Base-by-base conservation (phyloP, 2,329 filamentous ascomycete species). In the Shiraia sp. region DNA sequence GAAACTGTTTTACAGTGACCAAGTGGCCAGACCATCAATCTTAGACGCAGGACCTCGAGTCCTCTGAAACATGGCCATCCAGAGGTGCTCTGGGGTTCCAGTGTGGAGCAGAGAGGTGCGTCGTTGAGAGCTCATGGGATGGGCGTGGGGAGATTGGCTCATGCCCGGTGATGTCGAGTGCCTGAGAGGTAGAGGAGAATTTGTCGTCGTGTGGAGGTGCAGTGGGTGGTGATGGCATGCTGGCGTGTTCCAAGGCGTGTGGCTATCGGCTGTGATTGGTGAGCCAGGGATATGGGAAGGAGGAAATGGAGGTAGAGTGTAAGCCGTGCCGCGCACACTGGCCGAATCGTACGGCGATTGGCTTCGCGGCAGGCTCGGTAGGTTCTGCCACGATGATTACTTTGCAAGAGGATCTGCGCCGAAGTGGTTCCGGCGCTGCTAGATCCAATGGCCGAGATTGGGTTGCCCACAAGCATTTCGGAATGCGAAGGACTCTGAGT, bases 41-140 rank as follows among this genome's bases (percentile, higher is more conserved):
- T 34, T 39, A 31, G 39, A 39, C 35, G 44, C 40, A 36, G 37
- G 51, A 50, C 16, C 41, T 49, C 27, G 47, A 42, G 45, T 51
- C 50, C 49, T 41, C 40, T 59, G 54, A 57, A 51, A 60, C 60
- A 53, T 60, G 50, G 32, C 59, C 59, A 61, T 59, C 40, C 45
- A 30, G 33, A 17, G 22, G 30, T n/a, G 35, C 36, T 28, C 37
- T 40, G 26, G 38, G 43, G 38, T 22, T 40, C 40, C 37, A 46
- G 47, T 51, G 47, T 47, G 37, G 47, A 57, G 25, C 31, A 42
- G n/a, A n/a, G n/a, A n/a, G n/a, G n/a, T n/a, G n/a, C 41, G 13
- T 32, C 39, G 30, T 16, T 26, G 40, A 31, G 33, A 36, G 34
- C 28, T 29, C 32, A 36, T 39, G 36, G 41, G 42, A 42, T 14